These are phyloP conservation scores for Aspergillus chevalieri DNA, from an alignment of 2,329 filamentous ascomycete genomes.

Conservation along the genomic window DNA sequence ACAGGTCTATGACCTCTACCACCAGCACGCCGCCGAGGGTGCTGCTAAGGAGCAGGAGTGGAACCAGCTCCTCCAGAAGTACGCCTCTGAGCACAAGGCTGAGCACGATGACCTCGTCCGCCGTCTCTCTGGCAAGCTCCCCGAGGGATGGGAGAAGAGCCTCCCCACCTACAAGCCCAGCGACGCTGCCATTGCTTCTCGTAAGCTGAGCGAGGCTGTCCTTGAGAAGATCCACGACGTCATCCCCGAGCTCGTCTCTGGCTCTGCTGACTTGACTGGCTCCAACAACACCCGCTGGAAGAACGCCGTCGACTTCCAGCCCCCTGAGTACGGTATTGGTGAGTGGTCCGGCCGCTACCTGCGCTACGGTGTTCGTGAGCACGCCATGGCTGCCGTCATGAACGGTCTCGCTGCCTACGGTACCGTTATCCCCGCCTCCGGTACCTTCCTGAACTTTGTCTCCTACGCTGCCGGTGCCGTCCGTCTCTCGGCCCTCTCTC, in stretches of 20 bases:
- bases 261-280: conserved; percentile 94
- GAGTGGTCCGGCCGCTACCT: conserved; percentile 84
- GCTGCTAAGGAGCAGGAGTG: conserved; percentile 88
- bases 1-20: conserved; percentile 86
- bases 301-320: conserved; percentile 94
- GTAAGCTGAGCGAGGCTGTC: conserved; percentile 93
- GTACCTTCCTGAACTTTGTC: conserved; percentile 99
- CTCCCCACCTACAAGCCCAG: conserved; percentile 84
- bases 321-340: conserved; percentile 75
- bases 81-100: conserved; percentile 67
- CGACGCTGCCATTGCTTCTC: conserved; percentile 79
- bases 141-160: conserved; percentile 92
- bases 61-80: conserved; percentile 89
- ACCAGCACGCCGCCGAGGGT: conserved; percentile 77
- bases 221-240: conserved; percentile 77
- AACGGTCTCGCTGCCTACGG: conserved; percentile 89
- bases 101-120: conserved; percentile 77
- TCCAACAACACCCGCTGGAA: conserved; percentile 99
- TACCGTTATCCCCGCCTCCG: conserved; percentile 84
- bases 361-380: conserved; percentile 48
- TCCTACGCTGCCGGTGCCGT: conserved; percentile 95
- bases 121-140: conserved; percentile 74
- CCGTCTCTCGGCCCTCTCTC: conserved; percentile 86
- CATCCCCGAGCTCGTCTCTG: conserved; percentile 87
- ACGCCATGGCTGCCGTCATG: conserved; percentile 48